These are phyloP conservation scores for Guadua angustifolia DNA, from an alignment of 176 grass and related monocot genomes.

Conservation along the genomic window DNA sequence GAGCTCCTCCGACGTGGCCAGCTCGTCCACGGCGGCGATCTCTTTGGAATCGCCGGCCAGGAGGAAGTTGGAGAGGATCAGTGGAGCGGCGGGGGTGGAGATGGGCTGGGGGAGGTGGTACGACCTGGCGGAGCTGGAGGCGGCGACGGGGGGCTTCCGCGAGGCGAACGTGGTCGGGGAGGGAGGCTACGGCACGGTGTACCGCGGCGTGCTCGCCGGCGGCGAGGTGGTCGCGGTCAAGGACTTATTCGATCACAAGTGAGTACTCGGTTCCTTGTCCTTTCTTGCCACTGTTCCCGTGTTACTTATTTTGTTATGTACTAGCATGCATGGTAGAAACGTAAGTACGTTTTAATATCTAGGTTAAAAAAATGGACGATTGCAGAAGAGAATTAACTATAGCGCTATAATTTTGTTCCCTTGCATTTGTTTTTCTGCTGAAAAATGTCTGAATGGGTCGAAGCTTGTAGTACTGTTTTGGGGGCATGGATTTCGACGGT, in stretches of 20 bases:
- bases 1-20: slow-evolving; percentile 46
- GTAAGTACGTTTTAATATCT: not conserved
- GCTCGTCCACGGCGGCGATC: slow-evolving; percentile 50
- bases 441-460: slow-evolving; percentile 32
- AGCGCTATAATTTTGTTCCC: slow-evolving; percentile 11
- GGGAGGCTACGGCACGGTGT: slow-evolving; percentile 89
- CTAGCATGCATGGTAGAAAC: not conserved
- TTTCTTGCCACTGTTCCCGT: not conserved
- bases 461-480: not conserved
- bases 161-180: slow-evolving; percentile 71
- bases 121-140: slow-evolving; percentile 77
- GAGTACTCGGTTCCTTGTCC: slow-evolving; percentile 31
- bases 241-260: slow-evolving; percentile 94
- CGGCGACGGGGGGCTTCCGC: slow-evolving; percentile 65
- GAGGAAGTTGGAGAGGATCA: slow-evolving; percentile 37
- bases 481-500: not conserved
- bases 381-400: not conserved
- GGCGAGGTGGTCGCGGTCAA: slow-evolving; percentile 86
- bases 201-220: slow-evolving; percentile 78
- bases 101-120: slow-evolving; percentile 98
- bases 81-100: slow-evolving; percentile 36
- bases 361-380: not conserved
- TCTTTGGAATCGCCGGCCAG: slow-evolving; percentile 44
- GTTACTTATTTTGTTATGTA: not conserved
- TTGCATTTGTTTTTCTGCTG: not conserved